Conservation (phyloP, 2,329 filamentous ascomycete species). For the Kalmusia sp. region DNA sequence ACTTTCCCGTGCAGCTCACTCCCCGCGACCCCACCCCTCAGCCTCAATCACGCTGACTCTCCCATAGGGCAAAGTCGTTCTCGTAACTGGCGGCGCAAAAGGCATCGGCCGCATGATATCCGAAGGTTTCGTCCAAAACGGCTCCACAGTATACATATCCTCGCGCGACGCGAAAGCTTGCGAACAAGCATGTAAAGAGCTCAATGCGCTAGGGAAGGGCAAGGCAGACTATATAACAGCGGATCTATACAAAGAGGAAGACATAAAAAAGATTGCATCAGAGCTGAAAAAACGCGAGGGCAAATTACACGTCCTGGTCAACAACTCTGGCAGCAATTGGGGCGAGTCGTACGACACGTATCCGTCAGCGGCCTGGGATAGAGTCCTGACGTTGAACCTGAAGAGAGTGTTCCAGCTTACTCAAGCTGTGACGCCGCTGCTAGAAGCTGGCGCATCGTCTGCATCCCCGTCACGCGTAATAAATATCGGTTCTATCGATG, state of each 20-base stretch:
- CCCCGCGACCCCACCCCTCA: background rate
- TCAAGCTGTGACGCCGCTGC: constrained; percentile 67
- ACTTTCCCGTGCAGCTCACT: background rate
- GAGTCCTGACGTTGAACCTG: constrained; percentile 66
- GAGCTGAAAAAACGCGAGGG: constrained; percentile 62
- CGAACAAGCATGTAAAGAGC: constrained; percentile 64
- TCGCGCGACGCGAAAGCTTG: constrained; percentile 69
- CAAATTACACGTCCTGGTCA: constrained; percentile 67
- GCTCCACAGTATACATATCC: constrained; percentile 73
- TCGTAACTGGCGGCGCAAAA: constrained; percentile 58
- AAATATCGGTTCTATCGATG: constrained; percentile 71
- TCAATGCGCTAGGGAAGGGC: constrained; percentile 63
- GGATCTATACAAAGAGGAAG: constrained; percentile 69
- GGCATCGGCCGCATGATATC: constrained; percentile 74
- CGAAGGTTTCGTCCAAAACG: constrained; percentile 69
- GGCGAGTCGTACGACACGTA: constrained; percentile 66
- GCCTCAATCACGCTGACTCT: constrained; percentile 5
- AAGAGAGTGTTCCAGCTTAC: constrained; percentile 72
- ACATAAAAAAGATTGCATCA: constrained; percentile 63
- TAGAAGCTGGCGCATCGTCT: constrained; percentile 58
- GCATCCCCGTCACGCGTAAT: constrained; percentile 65
- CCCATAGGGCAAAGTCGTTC: constrained; percentile 51
- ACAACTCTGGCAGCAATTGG: constrained; percentile 72
- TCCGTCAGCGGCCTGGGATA: constrained; percentile 60
- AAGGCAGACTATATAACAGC: constrained; percentile 66